These are phyloP conservation scores for Colletotrichum tanaceti DNA, from an alignment of 2,329 filamentous ascomycete species.

Conservation along the genomic window DNA sequence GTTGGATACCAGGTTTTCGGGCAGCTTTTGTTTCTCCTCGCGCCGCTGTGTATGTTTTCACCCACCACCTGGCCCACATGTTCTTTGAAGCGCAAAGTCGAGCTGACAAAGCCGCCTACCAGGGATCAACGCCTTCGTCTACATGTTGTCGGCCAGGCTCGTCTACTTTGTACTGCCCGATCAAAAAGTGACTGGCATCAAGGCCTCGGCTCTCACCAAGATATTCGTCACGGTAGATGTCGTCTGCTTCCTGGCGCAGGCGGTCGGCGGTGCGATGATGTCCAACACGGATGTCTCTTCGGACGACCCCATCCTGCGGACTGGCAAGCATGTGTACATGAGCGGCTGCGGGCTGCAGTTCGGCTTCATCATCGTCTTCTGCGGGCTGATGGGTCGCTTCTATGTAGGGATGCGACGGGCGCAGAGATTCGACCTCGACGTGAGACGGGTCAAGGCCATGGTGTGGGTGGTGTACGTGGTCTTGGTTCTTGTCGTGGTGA, in stretches of 20 bases:
- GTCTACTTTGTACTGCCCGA: conserved; percentile 54
- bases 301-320: conserved; percentile 45
- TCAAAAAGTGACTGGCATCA: conserved; percentile 51
- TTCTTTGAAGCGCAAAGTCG: not conserved
- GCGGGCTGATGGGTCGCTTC: conserved; percentile 51
- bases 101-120: not conserved
- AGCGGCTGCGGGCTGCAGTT: conserved; percentile 53
- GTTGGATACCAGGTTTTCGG: conserved; percentile 47
- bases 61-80: not conserved
- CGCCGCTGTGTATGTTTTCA: conserved; percentile 53
- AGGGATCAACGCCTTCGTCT: conserved; percentile 59
- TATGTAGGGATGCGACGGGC: conserved; percentile 47
- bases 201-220: conserved; percentile 53
- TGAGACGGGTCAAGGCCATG: conserved; percentile 49
- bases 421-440: conserved; percentile 42
- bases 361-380: conserved; percentile 53
- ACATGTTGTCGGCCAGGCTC: conserved; percentile 57
- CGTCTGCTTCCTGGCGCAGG: conserved; percentile 60
- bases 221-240: conserved; percentile 62
- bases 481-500: conserved; percentile 52
- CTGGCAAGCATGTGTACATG: conserved; percentile 55
- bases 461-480: conserved; percentile 50
- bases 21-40: conserved; percentile 54
- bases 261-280: conserved; percentile 52
- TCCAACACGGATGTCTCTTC: conserved; percentile 44